Evolutionary conservation across 2,329 filamentous ascomycete genomes (phyloP), one percentile per base, ranked within the genome.

Genomic region (Aspergillus ibericus): DNA sequence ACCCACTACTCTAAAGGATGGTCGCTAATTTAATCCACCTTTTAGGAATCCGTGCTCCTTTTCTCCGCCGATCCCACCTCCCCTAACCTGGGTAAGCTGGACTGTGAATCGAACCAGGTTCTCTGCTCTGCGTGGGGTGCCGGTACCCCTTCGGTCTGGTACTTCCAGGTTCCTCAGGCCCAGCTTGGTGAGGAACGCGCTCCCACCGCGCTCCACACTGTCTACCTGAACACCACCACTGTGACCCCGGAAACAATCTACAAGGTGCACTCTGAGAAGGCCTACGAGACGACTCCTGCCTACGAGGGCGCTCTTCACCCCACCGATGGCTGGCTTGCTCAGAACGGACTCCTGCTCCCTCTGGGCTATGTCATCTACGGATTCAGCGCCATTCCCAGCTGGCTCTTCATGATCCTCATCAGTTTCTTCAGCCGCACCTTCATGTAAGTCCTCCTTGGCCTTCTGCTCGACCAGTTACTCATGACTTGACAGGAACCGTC

Each of bases 361-460:
- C 68, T 85, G 35, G 86, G 81, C 6, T 87, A 86, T 63, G 70
- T 78, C 44, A 78, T 87, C 55, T 87, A 78, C 71, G 81, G 70
- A 29, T 81, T 88, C 68, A 77, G 80, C 34, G 77, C 80, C 72
- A 79, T 88, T 64, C 86, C 86, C 3, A 86, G 82, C 66, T 88
- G 86, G 86, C 68, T 83, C 58, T 82, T 87, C 62, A 88, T 88
- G 86, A 81, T 88, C 63, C 72, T 79, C 42, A 83, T 88, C 72
- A 85, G 81, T 55, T 83, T 88, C 72, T 68, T 85, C 66, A 86
- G 82, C 75, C 77, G 85, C 66, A 81, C 80, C 12, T 77, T 88
- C 70, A 87, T 88, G 85, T 86, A 75, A 81, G 83, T 73, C 54
- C 18, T 15, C 22, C 46, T 10, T 13, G 20, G 15, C 10, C 4